phyloP scores from a whole-genome alignment of 2,329 filamentous ascomycete species.

The Colletotrichum kahawae region DNA sequence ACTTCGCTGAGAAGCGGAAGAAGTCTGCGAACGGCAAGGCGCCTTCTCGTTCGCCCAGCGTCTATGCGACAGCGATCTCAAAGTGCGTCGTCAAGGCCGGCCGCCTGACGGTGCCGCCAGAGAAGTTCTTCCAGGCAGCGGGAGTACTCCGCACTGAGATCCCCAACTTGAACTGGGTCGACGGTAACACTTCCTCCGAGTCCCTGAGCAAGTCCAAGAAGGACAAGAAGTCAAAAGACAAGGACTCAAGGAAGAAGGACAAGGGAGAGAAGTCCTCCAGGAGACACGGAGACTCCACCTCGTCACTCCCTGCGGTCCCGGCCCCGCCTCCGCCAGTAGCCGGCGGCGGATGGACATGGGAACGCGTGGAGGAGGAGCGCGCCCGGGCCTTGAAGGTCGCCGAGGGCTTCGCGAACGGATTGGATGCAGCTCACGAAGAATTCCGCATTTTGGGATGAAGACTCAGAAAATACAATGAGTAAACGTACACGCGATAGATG shows the following conservation, averaged over 20 bases:
- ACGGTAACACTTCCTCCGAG: neutral
- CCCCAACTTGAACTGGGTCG: neutral
- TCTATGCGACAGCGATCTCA: conserved; percentile 71
- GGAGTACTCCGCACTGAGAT: neutral
- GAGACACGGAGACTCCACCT: neutral
- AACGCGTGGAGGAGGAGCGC: conserved; percentile 7
- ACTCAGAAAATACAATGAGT: neutral
- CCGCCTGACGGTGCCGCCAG: conserved; percentile 80
- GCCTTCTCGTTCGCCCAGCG: neutral
- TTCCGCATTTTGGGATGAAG: neutral
- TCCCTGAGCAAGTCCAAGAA: neutral
- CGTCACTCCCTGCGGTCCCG: neutral
- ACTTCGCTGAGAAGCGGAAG: conserved; percentile 31
- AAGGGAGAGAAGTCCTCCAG: neutral
- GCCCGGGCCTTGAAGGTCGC: neutral
- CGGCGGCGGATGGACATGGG: conserved; percentile 12
- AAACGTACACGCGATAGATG: neutral
- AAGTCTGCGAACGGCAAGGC: conserved; percentile 47
- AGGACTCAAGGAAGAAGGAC: neutral
- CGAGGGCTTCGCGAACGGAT: neutral
- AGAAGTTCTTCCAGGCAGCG: conserved; percentile 8
- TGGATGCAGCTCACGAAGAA: conserved; percentile 10
- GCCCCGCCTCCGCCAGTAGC: neutral
- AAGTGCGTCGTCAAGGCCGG: conserved; percentile 87
- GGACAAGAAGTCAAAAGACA: neutral